Evolutionary conservation across 192 early-diverging fungal species (phyloP).

Genomic region (Coemansia sp.): DNA sequence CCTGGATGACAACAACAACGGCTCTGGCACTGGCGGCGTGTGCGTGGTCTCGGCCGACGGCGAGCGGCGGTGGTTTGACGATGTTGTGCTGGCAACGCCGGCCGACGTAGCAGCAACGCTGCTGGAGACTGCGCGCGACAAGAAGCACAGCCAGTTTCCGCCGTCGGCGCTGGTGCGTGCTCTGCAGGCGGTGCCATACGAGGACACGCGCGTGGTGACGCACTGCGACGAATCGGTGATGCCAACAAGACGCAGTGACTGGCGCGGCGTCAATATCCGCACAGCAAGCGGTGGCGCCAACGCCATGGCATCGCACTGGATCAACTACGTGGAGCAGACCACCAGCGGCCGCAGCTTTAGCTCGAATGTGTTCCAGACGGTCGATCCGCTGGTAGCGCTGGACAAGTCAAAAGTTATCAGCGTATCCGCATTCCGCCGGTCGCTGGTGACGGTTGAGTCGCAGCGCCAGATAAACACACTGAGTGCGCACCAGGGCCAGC

Average conservation of each 20-base stretch:
- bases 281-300: conserved; percentile 6
- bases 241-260: conserved; percentile 29
- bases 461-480: conserved; percentile 55
- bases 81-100: conserved; percentile 41
- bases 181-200: conserved; percentile 44
- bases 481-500: conserved; percentile 34
- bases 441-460: conserved; percentile 59
- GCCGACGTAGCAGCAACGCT: conserved; percentile 33
- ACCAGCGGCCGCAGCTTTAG: conserved; percentile 32
- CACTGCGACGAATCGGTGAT: conserved; percentile 50
- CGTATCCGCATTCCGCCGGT: conserved; percentile 57
- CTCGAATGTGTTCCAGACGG: conserved; percentile 59
- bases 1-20: not conserved
- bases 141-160: conserved; percentile 1
- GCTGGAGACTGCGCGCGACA: not conserved
- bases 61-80: conserved; percentile 26
- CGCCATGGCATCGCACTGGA: conserved; percentile 47
- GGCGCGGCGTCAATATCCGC: conserved; percentile 56
- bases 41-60: conserved; percentile 14
- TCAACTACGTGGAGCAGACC: conserved; percentile 57
- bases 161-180: conserved; percentile 28
- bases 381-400: conserved; percentile 58
- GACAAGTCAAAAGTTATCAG: conserved; percentile 40
- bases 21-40: not conserved
- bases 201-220: conserved; percentile 39